Conservation (phyloP, 176 grass and related monocot species). For the Olyra latifolia region DNA sequence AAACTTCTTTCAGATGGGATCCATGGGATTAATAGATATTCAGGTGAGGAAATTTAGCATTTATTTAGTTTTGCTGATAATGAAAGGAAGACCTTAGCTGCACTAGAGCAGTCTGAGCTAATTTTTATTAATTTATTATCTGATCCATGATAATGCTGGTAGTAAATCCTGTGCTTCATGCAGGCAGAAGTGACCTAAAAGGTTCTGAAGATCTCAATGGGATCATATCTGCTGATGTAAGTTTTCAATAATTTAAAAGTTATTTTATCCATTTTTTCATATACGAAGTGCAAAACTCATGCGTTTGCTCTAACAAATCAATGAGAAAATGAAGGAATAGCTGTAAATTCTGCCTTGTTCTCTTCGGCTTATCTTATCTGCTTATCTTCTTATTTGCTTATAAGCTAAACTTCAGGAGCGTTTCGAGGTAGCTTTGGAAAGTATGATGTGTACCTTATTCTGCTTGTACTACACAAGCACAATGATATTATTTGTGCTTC, state of each 20-base stretch:
- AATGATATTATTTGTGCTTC: not conserved
- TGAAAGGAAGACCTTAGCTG: not conserved
- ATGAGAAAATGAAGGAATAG: not conserved
- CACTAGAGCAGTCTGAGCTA: constrained; percentile 12
- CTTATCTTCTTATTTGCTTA: no score
- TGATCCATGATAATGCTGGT: constrained; percentile 15
- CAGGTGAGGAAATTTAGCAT: constrained; percentile 47
- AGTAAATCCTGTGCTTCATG: constrained; percentile 31
- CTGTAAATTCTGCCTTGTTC: not conserved
- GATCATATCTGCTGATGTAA: constrained; percentile 42
- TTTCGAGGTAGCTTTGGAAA: no score
- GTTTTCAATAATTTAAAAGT: not conserved
- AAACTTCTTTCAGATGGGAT: constrained; percentile 79
- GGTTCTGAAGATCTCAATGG: constrained; percentile 23
- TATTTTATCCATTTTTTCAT: constrained; percentile 14
- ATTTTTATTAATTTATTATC: constrained; percentile 14
- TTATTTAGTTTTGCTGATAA: constrained; percentile 7
- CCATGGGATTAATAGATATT: constrained; percentile 23
- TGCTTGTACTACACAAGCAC: constrained; percentile 5
- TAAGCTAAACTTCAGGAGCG: no score
- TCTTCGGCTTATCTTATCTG: no score
- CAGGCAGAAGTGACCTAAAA: constrained; percentile 53
- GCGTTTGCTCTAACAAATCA: not conserved
- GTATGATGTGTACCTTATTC: no score
- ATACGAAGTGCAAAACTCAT: not conserved